Evolutionary conservation across 768 basidiomycete species (phyloP).

Genomic region (Psilocybe azurescens): DNA sequence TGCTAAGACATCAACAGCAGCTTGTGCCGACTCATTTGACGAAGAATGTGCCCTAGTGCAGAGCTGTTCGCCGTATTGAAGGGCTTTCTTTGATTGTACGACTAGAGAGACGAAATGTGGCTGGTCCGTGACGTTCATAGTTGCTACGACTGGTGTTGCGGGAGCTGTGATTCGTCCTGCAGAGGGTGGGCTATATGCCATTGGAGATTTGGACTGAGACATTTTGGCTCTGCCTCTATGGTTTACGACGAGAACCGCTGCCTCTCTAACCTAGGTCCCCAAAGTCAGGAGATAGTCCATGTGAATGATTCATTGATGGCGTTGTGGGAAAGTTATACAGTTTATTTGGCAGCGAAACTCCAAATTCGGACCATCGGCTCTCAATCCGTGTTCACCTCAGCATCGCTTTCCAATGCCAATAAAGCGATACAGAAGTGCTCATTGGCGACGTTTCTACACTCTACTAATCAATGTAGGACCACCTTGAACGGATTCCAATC

Average conservation of each 20-base stretch:
- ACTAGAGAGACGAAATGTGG: conserved; percentile 78
- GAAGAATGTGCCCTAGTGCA: conserved; percentile 70
- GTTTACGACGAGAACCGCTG: neutral
- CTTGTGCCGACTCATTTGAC: conserved; percentile 69
- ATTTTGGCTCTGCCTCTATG: neutral
- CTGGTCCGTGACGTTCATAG: conserved; percentile 30
- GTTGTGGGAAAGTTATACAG: neutral
- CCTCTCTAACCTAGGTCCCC: neutral
- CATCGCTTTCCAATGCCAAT: too few relatives aligned
- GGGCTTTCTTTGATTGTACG: conserved; percentile 81
- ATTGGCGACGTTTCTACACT: too few relatives aligned
- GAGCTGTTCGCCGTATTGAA: conserved; percentile 78
- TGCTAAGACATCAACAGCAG: conserved; percentile 72
- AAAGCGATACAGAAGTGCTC: too few relatives aligned
- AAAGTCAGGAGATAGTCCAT: neutral
- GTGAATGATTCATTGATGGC: neutral
- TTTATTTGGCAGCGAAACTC: neutral
- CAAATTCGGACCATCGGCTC: too few relatives aligned
- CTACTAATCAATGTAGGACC: too few relatives aligned
- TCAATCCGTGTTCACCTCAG: too few relatives aligned
- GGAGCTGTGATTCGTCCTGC: conserved; percentile 7
- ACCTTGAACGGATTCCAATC: too few relatives aligned
- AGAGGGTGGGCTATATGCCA: conserved; percentile 1
- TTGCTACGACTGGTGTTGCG: conserved; percentile 6
- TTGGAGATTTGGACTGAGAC: conserved; percentile 2